phyloP scores from a whole-genome alignment of 2,329 filamentous ascomycete genomes.

The Penicillium occitanis region DNA sequence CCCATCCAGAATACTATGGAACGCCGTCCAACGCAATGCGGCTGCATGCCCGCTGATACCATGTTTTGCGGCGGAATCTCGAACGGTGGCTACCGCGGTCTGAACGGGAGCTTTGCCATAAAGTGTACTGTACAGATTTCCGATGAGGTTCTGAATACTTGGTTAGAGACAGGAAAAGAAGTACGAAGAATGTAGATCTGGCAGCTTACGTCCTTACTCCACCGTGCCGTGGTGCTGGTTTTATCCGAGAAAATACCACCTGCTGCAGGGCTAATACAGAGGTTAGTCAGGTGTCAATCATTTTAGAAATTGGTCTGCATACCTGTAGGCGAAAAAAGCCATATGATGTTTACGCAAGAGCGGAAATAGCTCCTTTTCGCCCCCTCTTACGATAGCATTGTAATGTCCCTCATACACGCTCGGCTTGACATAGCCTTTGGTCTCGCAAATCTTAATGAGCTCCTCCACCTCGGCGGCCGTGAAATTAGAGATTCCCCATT shows the following conservation, averaged over 20 bases:
- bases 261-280: constrained; percentile 1
- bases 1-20: constrained; percentile 5
- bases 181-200: not conserved
- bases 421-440: constrained; percentile 5
- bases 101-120: not conserved
- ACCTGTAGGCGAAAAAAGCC: constrained; percentile 14
- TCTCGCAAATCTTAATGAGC: not conserved
- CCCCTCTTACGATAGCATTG: constrained; percentile 4
- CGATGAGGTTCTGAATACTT: not conserved
- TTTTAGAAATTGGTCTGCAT: not conserved
- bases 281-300: not conserved
- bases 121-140: not conserved
- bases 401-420: constrained; percentile 14
- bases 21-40: constrained; percentile 8
- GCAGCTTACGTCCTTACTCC: constrained; percentile 1
- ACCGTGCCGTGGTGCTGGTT: constrained; percentile 4
- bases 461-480: constrained; percentile 2
- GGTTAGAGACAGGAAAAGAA: not conserved
- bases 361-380: constrained; percentile 1
- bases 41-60: constrained; percentile 12
- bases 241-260: constrained; percentile 9
- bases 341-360: constrained; percentile 5
- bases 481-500: constrained; percentile 6
- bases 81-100: not conserved
- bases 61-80: not conserved